phyloP scores from a whole-genome alignment of 2,329 filamentous ascomycete species.

The Hirsutella minnesotensis region DNA sequence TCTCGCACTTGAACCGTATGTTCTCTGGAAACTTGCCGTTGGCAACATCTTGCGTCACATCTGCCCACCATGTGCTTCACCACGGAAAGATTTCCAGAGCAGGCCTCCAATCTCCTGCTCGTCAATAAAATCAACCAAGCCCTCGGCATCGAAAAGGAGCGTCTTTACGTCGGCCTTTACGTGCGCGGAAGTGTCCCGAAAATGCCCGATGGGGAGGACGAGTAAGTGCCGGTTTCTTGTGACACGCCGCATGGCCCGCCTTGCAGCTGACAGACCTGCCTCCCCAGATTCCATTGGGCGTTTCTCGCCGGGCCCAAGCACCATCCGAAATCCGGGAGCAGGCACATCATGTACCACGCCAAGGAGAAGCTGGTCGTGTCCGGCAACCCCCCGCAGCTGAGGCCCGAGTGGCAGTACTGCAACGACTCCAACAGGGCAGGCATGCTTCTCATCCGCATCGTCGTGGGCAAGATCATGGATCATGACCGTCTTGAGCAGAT shows the following conservation, averaged over 20 bases:
- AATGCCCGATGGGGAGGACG: constrained; percentile 8
- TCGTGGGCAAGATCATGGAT: constrained; percentile 20
- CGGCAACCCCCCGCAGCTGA: constrained; percentile 3
- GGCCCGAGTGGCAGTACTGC: constrained; percentile 15
- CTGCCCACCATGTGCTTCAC: constrained; percentile 2
- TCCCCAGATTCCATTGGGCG: constrained; percentile 23
- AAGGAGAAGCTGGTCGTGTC: constrained; percentile 13
- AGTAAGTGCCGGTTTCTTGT: neutral
- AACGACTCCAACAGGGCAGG: constrained; percentile 3
- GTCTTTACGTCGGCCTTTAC: constrained; percentile 12
- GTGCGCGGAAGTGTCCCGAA: constrained; percentile 4
- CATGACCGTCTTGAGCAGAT: constrained; percentile 13
- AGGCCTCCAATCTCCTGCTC: constrained; percentile 2
- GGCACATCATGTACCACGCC: constrained; percentile 17
- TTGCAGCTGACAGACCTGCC: neutral
- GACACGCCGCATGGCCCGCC: neutral
- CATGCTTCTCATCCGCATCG: constrained; percentile 13
- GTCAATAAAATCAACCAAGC: constrained; percentile 1
- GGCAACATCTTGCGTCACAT: neutral
- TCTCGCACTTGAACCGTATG: no score
- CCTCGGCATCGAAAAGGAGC: constrained; percentile 3
- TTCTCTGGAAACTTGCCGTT: neutral
- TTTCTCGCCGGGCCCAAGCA: constrained; percentile 23
- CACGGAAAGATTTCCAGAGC: constrained; percentile 1
- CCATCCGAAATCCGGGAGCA: constrained; percentile 7